Evolutionary conservation across 108 stramenopile species (phyloP).

Genomic region (Tribonema minus): DNA sequence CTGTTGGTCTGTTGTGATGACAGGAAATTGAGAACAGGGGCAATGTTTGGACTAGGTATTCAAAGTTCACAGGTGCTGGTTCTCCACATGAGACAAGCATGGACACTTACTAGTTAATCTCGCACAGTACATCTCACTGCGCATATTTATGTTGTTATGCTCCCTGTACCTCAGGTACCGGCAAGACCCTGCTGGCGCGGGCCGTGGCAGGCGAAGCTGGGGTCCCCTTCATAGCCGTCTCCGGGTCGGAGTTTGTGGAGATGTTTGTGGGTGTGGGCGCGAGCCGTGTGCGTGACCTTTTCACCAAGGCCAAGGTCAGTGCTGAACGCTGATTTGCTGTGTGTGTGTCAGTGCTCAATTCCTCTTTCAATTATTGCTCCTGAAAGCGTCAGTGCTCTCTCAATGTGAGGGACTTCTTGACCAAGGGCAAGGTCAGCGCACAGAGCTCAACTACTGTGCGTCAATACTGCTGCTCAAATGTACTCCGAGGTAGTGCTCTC

Average conservation of each 20-base stretch:
- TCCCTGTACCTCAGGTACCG: conserved; percentile 30
- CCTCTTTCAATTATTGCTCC: too few relatives aligned
- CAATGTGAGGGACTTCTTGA: too few relatives aligned
- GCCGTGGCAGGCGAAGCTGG: conserved; percentile 63
- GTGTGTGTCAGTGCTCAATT: too few relatives aligned
- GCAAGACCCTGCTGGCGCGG: conserved; percentile 60
- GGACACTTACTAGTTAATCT: not conserved
- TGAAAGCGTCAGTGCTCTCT: too few relatives aligned
- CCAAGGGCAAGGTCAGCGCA: too few relatives aligned
- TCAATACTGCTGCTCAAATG: too few relatives aligned
- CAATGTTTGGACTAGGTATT: too few relatives aligned
- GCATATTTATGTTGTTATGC: not conserved
- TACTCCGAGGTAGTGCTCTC: too few relatives aligned
- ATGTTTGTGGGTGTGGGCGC: conserved; percentile 96
- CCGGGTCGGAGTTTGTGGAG: conserved; percentile 64
- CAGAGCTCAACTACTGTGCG: too few relatives aligned
- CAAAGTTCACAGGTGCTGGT: not conserved
- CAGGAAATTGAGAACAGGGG: too few relatives aligned
- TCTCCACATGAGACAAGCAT: not conserved
- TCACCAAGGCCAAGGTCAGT: conserved; percentile 48
- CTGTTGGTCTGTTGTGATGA: too few relatives aligned
- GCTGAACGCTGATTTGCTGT: not conserved
- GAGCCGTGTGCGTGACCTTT: conserved; percentile 59
- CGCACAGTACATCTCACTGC: not conserved
- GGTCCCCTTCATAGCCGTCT: conserved; percentile 57